Evolutionary conservation across 768 basidiomycete species (phyloP).

Genomic region (Wakefieldia striispora): DNA sequence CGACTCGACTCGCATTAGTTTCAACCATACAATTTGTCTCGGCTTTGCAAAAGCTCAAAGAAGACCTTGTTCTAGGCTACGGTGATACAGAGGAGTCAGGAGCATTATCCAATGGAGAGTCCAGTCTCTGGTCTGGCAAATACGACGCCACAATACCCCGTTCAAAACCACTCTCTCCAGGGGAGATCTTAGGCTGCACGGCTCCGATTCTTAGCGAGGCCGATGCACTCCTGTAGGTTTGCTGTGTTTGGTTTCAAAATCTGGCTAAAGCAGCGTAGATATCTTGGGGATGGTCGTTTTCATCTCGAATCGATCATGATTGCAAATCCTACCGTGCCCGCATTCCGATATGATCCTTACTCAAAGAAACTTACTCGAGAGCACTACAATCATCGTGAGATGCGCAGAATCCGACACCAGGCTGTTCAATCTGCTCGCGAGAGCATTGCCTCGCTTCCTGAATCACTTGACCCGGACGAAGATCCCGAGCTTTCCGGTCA

Average conservation of each 20-base stretch:
- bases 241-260: not conserved
- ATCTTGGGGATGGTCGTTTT: constrained; percentile 97
- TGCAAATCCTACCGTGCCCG: constrained; percentile 92
- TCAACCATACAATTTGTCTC: constrained; percentile 98
- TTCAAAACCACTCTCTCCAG: constrained; percentile 90
- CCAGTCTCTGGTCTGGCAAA: constrained; percentile 50
- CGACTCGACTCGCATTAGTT: constrained; percentile 83
- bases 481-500: not conserved
- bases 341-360: constrained; percentile 98
- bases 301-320: constrained; percentile 99
- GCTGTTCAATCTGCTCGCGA: constrained; percentile 74
- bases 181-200: constrained; percentile 96
- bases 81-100: constrained; percentile 3
- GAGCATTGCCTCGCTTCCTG: constrained; percentile 45
- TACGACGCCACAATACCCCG: constrained; percentile 80
- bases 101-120: constrained; percentile 4
- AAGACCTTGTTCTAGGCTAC: constrained; percentile 58
- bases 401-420: constrained; percentile 70
- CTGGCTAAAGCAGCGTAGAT: constrained; percentile 48
- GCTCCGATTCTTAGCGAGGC: constrained; percentile 77
- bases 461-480: constrained; percentile 4
- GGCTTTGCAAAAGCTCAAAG: constrained; percentile 82
- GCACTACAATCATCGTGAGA: constrained; percentile 84
- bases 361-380: constrained; percentile 96
- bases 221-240: constrained; percentile 85